These are phyloP conservation scores for Zygosaccharomyces pseudobailii DNA, from an alignment of 1,139 yeast species.

Conservation along the genomic window DNA sequence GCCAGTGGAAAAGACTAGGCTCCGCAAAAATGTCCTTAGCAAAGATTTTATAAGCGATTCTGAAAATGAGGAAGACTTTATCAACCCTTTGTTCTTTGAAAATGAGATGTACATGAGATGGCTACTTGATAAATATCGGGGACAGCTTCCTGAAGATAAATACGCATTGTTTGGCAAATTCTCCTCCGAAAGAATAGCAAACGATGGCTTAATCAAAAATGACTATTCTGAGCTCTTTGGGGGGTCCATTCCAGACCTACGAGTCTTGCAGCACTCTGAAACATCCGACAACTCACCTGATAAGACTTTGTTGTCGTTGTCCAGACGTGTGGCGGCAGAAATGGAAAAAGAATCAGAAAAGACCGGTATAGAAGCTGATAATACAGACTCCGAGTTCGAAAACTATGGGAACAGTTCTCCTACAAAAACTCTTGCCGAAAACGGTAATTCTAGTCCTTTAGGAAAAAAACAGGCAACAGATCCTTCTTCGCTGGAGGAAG, in stretches of 20 bases:
- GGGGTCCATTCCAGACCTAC: constrained; percentile 26
- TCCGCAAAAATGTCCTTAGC: constrained; percentile 20
- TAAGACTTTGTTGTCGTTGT: constrained; percentile 12
- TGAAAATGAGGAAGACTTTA: constrained; percentile 25
- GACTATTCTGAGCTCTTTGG: constrained; percentile 29
- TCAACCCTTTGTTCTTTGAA: constrained; percentile 30
- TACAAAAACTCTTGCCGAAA: neutral
- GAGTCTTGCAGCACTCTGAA: constrained; percentile 10
- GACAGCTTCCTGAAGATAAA: constrained; percentile 25
- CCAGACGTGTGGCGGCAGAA: constrained; percentile 11
- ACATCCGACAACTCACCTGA: constrained; percentile 10
- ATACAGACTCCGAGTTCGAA: constrained; percentile 7
- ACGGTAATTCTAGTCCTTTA: neutral
- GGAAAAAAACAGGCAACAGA: neutral
- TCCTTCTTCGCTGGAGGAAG: neutral
- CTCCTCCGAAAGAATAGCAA: constrained; percentile 27
- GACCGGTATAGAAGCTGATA: neutral
- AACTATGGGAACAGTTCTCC: neutral
- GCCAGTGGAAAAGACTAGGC: constrained; percentile 6
- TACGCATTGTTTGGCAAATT: constrained; percentile 25
- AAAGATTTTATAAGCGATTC: constrained; percentile 33
- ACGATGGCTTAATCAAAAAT: constrained; percentile 18
- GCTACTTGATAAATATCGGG: constrained; percentile 27
- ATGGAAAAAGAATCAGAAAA: neutral
- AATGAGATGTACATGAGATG: constrained; percentile 34